Percentiles rank a stretch among this genome's conserved stretches.
phyloP scores from a whole-genome alignment of 169 alveolate genomes.

The Plasmodium berghei region DNA sequence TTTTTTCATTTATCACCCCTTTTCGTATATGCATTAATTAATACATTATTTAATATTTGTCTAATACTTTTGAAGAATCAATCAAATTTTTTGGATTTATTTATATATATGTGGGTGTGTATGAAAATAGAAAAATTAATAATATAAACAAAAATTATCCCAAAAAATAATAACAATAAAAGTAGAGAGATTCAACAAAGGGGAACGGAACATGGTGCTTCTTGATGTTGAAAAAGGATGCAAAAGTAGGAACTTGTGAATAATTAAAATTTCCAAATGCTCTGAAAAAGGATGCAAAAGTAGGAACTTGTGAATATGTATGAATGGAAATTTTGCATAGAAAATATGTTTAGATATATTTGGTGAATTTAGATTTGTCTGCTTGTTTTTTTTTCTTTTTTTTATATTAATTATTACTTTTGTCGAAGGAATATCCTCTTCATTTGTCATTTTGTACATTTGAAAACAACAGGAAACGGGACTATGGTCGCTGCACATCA shows the following conservation, averaged over 20 bases:
- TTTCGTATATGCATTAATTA: no score
- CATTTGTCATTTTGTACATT: conserved; percentile 74
- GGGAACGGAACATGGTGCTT: no score
- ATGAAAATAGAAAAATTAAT: no score
- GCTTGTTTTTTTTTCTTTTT: no score
- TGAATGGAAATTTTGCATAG: neutral
- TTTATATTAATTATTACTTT: conserved; percentile 23
- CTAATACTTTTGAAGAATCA: no score
- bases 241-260: neutral
- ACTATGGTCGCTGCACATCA: conserved; percentile 84
- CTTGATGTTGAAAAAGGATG: neutral
- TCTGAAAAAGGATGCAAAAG: neutral
- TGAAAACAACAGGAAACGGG: conserved; percentile 85
- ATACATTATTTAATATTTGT: no score
- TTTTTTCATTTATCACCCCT: no score
- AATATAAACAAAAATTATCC: no score
- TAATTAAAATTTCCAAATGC: conserved; percentile 24
- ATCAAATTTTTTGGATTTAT: no score
- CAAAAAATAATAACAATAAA: no score
- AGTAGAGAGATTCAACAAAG: no score
- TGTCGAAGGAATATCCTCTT: conserved; percentile 48
- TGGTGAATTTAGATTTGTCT: neutral
- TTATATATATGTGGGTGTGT: no score
- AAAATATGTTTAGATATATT: neutral
- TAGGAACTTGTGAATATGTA: neutral